Percentiles rank a stretch among this genome's conserved stretches.
Evolutionary conservation across 1,139 yeast species (phyloP).

Genomic region (Scheffersomyces segobiensis): DNA sequence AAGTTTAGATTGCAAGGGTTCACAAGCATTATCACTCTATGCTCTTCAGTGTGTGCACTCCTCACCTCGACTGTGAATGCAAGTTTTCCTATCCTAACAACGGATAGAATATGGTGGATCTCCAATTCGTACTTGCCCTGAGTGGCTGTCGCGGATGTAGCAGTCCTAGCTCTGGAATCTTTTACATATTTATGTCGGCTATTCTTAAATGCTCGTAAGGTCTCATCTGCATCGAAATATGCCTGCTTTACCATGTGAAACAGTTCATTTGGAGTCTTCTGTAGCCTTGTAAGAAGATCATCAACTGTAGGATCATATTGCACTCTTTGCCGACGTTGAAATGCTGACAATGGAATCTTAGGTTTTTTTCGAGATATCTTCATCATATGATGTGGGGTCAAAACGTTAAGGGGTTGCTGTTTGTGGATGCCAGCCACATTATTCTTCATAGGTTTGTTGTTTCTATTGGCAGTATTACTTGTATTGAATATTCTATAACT

Average conservation of each 20-base stretch:
- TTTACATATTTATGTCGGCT: neutral
- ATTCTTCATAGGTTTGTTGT: neutral
- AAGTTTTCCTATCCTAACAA: constrained; percentile 20
- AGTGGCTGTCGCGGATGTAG: neutral
- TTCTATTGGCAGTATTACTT: neutral
- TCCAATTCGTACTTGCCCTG: neutral
- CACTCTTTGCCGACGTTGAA: neutral
- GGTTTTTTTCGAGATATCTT: neutral
- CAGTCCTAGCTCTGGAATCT: neutral
- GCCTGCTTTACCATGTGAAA: neutral
- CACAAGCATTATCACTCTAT: constrained; percentile 6
- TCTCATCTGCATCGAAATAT: neutral
- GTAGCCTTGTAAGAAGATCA: neutral
- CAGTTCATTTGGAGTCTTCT: neutral
- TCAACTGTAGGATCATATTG: neutral
- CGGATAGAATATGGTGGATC: neutral
- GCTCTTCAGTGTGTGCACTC: constrained; percentile 4
- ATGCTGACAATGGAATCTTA: neutral
- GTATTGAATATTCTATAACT: too few species aligned
- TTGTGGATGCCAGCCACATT: neutral
- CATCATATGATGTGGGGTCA: neutral
- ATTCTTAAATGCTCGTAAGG: neutral
- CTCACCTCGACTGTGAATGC: constrained; percentile 15
- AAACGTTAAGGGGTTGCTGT: neutral
- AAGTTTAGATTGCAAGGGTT: constrained; percentile 5